Base-by-base conservation (phyloP, 352 stramenopile genomes). In the Phytopythium helicoides region DNA sequence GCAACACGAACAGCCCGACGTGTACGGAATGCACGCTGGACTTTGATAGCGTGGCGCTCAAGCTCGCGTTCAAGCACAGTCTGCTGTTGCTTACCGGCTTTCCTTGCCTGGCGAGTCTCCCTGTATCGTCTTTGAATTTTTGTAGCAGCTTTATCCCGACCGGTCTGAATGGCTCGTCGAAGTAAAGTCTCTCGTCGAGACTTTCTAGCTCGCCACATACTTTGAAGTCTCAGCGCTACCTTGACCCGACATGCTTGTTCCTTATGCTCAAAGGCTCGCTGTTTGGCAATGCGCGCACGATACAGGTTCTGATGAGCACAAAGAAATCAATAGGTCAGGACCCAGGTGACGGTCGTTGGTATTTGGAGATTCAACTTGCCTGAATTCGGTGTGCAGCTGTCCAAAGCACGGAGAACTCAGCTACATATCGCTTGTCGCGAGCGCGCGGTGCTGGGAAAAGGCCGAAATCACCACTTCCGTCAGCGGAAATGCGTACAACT, bases 41-140 rank as follows among this genome's bases (percentile, higher is more conserved):
- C 66, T 16, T 82, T 47, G 12, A 73, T 26, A 1, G 54, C 73
- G 23, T 68, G 71, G 28, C 66, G 64, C 33, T 85, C 54, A 11
- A 76, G 60, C 21, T 83, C 66, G 28, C 82, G 73, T 21, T 81
- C 66, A 22, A 76, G 53, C 2, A 83, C 35, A 5, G 65, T 60
- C 15, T 73, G 58, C 44, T 68, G 40, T 42, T 85, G 66, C 2
- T 66, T 70, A 9, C 75, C 46, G 1, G 39, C 58, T 11, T 52
- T 60, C 0, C 68, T 57, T 23, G 62, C 68, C 48, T 71, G 57
- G 15, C 66, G 56, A 40, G 70, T 71, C 2, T 65, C 65, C 1
- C 82, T 73, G 45, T 84, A 93, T n/a, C 66, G 62, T 6, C 78
- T 80, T 40, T 93, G 82, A 53, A 93, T 91, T 21, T 81, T 63